Conservation (phyloP, 2,329 filamentous ascomycete genomes). For the Conoideocrella luteorostrata region DNA sequence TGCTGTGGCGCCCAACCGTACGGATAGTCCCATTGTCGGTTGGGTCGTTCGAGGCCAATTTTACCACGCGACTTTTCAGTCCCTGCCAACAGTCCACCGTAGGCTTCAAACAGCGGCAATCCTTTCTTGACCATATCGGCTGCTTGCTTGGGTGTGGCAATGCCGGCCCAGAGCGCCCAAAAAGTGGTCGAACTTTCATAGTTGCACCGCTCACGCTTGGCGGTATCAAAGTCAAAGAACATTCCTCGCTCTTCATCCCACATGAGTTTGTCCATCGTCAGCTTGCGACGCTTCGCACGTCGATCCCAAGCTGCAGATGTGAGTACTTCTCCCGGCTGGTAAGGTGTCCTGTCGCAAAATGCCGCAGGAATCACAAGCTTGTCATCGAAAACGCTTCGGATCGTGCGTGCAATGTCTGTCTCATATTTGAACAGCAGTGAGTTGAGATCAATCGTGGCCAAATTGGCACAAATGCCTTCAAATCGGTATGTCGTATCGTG, state of each 20-base stretch:
- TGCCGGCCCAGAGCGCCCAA: slow-evolving; percentile 95
- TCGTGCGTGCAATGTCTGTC: slow-evolving; percentile 80
- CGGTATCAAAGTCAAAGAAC: slow-evolving; percentile 97
- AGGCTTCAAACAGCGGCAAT: slow-evolving; percentile 80
- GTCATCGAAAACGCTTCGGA: slow-evolving; percentile 79
- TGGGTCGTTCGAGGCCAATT: slow-evolving; percentile 75
- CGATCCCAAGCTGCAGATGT: slow-evolving; percentile 87
- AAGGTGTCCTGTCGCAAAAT: slow-evolving; percentile 62
- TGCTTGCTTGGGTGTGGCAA: slow-evolving; percentile 82
- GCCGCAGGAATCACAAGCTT: slow-evolving; percentile 74
- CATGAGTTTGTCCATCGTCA: slow-evolving; percentile 83
- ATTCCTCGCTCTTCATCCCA: slow-evolving; percentile 91
- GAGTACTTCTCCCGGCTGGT: slow-evolving; percentile 64
- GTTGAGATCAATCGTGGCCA: slow-evolving; percentile 93
- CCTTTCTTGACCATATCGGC: slow-evolving; percentile 72
- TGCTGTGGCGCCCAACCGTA: slow-evolving; percentile 99
- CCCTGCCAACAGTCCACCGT: slow-evolving; percentile 81
- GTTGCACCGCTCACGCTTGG: slow-evolving; percentile 67
- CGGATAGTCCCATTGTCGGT: slow-evolving; percentile 97
- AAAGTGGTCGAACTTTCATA: slow-evolving; percentile 94
- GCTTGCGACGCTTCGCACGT: slow-evolving; percentile 75
- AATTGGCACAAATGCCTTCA: slow-evolving; percentile 77
- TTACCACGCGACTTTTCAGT: slow-evolving; percentile 82
- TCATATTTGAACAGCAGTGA: slow-evolving; percentile 96
- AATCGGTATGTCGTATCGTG: slow-evolving; percentile 95